These are phyloP conservation scores for Scalesia atractyloides DNA, from an alignment of 129 eudicot species.

Conservation along the genomic window DNA sequence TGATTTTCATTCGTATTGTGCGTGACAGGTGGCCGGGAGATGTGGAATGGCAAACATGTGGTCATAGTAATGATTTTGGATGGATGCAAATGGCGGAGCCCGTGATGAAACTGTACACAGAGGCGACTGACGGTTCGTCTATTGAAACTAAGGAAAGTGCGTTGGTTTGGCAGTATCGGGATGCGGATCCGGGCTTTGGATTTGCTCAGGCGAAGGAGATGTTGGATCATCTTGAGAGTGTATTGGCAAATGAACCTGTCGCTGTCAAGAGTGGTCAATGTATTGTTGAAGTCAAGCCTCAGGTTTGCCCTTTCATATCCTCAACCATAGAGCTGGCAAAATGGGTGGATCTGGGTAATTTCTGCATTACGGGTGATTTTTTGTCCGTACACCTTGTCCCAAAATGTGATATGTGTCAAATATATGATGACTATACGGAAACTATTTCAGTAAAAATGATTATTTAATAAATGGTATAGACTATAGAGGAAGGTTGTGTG, in stretches of 20 bases:
- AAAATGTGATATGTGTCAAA: neutral
- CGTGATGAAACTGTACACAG: conserved; percentile 80
- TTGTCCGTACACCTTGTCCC: neutral
- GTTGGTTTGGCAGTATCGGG: conserved; percentile 85
- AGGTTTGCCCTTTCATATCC: conserved; percentile 44
- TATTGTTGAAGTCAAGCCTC: conserved; percentile 95
- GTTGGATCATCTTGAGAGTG: conserved; percentile 90
- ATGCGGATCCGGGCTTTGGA: conserved; percentile 89
- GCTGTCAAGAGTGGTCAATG: conserved; percentile 86
- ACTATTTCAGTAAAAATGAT: neutral
- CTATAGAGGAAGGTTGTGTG: neutral
- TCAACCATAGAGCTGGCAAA: neutral
- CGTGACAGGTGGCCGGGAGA: conserved; percentile 62
- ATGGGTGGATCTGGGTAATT: neutral
- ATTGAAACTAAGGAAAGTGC: conserved; percentile 84
- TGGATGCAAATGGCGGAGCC: conserved; percentile 90
- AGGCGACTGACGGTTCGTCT: conserved; percentile 83
- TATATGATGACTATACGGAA: neutral
- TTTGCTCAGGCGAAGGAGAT: conserved; percentile 89
- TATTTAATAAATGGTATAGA: neutral
- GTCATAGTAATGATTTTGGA: conserved; percentile 69
- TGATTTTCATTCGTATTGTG: conserved; percentile 7
- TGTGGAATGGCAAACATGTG: conserved; percentile 67
- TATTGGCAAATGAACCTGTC: conserved; percentile 88
- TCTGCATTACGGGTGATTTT: neutral